These are phyloP conservation scores for Juglanconis oblonga DNA, from an alignment of 2,329 filamentous ascomycete species.

Conservation along the genomic window DNA sequence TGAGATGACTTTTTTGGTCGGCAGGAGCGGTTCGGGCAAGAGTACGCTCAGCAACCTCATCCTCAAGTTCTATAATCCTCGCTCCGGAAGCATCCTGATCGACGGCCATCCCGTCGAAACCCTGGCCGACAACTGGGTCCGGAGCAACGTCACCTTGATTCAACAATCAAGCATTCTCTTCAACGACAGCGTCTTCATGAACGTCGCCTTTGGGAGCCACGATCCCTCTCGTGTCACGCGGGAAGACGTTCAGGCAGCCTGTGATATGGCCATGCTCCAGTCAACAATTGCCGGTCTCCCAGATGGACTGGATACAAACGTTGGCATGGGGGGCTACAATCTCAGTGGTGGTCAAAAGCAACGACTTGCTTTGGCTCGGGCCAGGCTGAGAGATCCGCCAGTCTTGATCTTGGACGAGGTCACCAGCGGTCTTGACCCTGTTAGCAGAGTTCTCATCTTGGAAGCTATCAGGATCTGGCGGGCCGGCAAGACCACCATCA, in stretches of 20 bases:
- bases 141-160: slow-evolving; percentile 73
- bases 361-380: slow-evolving; percentile 75
- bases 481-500: slow-evolving; percentile 77
- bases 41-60: slow-evolving; percentile 83
- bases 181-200: slow-evolving; percentile 73
- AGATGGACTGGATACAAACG: slow-evolving; percentile 65
- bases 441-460: slow-evolving; percentile 66
- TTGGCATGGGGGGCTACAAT: slow-evolving; percentile 66
- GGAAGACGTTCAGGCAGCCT: slow-evolving; percentile 59
- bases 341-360: slow-evolving; percentile 86
- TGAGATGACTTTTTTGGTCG: slow-evolving; percentile 76
- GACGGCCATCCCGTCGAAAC: slow-evolving; percentile 62
- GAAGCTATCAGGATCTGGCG: slow-evolving; percentile 76
- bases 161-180: slow-evolving; percentile 83
- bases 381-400: slow-evolving; percentile 71
- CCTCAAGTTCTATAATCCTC: slow-evolving; percentile 70
- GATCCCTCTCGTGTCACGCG: slow-evolving; percentile 45
- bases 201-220: slow-evolving; percentile 69
- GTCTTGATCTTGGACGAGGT: slow-evolving; percentile 86
- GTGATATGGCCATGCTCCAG: slow-evolving; percentile 66
- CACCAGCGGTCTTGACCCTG: slow-evolving; percentile 80
- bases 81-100: slow-evolving; percentile 61
- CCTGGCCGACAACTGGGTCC: slow-evolving; percentile 69
- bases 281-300: slow-evolving; percentile 66
- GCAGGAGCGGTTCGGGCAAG: slow-evolving; percentile 86